Conservation (phyloP, 441 rosid species). For the Brassica balearica region DNA sequence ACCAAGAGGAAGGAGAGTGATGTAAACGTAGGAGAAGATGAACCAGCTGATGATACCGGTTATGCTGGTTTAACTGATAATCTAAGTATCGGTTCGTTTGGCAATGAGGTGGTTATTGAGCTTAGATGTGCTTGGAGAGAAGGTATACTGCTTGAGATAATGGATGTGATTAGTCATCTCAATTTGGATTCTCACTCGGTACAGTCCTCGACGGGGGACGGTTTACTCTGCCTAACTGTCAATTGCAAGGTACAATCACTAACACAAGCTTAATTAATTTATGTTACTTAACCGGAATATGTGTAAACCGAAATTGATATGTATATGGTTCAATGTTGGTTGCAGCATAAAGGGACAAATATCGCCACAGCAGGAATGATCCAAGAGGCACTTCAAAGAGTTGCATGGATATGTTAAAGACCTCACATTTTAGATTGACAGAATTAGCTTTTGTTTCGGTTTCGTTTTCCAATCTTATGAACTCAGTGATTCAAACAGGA, state of each 20-base stretch:
- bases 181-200: conserved; percentile 79
- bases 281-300: neutral
- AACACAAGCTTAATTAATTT: neutral
- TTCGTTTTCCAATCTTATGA: conserved; percentile 8
- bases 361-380: conserved; percentile 54
- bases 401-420: conserved; percentile 57
- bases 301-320: conserved; percentile 5
- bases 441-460: conserved; percentile 28
- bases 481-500: conserved; percentile 14
- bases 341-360: conserved; percentile 66
- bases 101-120: conserved; percentile 65
- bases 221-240: conserved; percentile 67
- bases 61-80: conserved; percentile 48
- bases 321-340: conserved; percentile 15
- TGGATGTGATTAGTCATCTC: conserved; percentile 67
- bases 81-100: conserved; percentile 53
- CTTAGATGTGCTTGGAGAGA: conserved; percentile 82
- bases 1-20: conserved; percentile 74
- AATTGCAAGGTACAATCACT: conserved; percentile 63
- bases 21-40: conserved; percentile 49
- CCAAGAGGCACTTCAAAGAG: conserved; percentile 60
- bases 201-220: conserved; percentile 69
- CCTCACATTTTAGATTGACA: conserved; percentile 33
- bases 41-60: conserved; percentile 49
- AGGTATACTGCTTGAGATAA: conserved; percentile 77